A percentile compares a stretch with the other conserved stretches of the same genome.
These are phyloP conservation scores for Pulveroboletus sp. DNA, from an alignment of 768 basidiomycete species.

Conservation along the genomic window DNA sequence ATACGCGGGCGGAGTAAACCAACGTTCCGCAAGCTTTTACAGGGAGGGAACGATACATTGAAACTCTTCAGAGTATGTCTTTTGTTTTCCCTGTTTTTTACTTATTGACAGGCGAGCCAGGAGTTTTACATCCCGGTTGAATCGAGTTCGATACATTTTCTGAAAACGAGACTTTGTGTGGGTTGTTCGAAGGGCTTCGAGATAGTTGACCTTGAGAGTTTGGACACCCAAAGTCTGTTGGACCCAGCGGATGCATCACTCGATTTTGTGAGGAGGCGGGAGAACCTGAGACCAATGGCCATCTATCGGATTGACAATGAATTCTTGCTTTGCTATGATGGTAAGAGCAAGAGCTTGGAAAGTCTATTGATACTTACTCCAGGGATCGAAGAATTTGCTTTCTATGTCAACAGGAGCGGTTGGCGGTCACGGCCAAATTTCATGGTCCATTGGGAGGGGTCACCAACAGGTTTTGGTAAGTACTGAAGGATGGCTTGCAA, in stretches of 20 bases:
- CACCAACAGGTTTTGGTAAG: conserved; percentile 91
- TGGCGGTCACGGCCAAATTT: conserved; percentile 87
- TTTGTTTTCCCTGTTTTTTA: neutral
- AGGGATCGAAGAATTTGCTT: conserved; percentile 77
- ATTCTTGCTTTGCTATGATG: conserved; percentile 96
- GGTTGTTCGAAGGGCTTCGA: conserved; percentile 98
- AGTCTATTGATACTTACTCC: conserved; percentile 5
- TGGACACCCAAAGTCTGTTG: conserved; percentile 94
- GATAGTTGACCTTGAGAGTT: conserved; percentile 93
- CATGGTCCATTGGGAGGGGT: conserved; percentile 96
- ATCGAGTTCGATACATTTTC: conserved; percentile 92
- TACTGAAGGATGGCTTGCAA: conserved; percentile 5
- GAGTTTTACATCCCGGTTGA: conserved; percentile 99
- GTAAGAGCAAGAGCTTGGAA: conserved; percentile 41
- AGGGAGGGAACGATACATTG: conserved; percentile 92
- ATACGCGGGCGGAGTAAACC: conserved; percentile 75
- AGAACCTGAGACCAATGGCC: conserved; percentile 88
- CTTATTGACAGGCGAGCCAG: conserved; percentile 35
- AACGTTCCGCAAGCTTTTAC: conserved; percentile 91
- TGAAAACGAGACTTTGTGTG: conserved; percentile 96
- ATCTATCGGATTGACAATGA: conserved; percentile 97
- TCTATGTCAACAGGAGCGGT: conserved; percentile 97
- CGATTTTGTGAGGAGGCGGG: conserved; percentile 88
- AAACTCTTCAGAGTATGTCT: conserved; percentile 76
- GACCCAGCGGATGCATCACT: conserved; percentile 89